These are phyloP conservation scores for Geranomyces variabilis DNA, from an alignment of 192 early-diverging fungal genomes.

Conservation along the genomic window DNA sequence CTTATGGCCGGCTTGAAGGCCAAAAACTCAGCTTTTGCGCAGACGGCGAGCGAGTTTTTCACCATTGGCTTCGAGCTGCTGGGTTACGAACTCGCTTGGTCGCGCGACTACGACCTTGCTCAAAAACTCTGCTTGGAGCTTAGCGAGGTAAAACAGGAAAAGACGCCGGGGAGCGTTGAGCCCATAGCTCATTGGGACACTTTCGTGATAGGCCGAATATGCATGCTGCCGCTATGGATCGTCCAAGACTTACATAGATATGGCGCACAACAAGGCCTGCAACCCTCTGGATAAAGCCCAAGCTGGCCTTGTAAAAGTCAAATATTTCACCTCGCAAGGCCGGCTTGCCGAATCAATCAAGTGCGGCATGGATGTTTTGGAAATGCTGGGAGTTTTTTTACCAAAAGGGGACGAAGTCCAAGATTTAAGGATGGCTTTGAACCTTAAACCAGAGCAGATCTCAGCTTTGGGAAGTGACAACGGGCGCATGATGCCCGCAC, in stretches of 20 bases:
- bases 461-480: not conserved
- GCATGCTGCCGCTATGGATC: constrained; percentile 12
- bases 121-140: constrained; percentile 25
- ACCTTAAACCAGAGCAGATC: not conserved
- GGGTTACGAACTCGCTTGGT: constrained; percentile 28
- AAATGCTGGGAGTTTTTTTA: constrained; percentile 28
- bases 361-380: constrained; percentile 22
- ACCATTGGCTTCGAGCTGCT: constrained; percentile 14
- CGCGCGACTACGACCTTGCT: constrained; percentile 28
- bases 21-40: constrained; percentile 29
- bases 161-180: no score
- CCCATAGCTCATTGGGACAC: no score
- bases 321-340: constrained; percentile 39
- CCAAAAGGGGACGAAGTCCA: constrained; percentile 14
- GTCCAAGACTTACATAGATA: constrained; percentile 18
- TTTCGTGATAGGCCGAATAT: constrained; percentile 23
- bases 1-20: constrained; percentile 35
- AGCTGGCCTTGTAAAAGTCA: constrained; percentile 14
- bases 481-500: not conserved
- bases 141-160: constrained; percentile 10
- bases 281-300: constrained; percentile 2
- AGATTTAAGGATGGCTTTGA: constrained; percentile 13
- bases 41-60: constrained; percentile 34
- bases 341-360: constrained; percentile 21
- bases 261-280: not conserved